phyloP scores from a whole-genome alignment of 805 yeast species.

The Hyphopichia homilentoma region DNA sequence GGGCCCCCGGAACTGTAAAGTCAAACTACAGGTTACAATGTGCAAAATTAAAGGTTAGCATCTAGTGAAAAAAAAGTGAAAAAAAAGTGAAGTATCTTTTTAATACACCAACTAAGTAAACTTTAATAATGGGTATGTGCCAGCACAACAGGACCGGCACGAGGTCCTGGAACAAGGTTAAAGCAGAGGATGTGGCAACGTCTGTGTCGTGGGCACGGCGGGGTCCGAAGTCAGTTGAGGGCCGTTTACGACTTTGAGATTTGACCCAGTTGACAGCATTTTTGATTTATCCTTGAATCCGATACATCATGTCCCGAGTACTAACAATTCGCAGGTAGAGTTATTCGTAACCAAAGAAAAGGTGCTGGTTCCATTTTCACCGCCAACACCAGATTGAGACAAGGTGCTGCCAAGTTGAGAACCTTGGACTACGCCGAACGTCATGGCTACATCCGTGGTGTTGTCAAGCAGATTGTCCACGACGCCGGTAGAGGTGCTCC shows the following conservation, averaged over 20 bases:
- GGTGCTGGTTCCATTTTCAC: constrained; percentile 99
- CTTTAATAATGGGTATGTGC: constrained; percentile 13
- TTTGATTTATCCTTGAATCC: too few relatives aligned
- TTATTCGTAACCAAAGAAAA: constrained; percentile 99
- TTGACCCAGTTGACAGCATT: too few relatives aligned
- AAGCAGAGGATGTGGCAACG: too few relatives aligned
- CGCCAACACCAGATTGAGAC: constrained; percentile 99
- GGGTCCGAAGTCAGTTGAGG: too few relatives aligned
- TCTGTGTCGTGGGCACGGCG: too few relatives aligned
- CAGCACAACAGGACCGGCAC: too few relatives aligned
- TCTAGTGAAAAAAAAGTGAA: neutral
- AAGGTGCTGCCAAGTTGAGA: constrained; percentile 99
- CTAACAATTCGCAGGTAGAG: constrained; percentile 69
- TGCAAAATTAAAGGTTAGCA: neutral
- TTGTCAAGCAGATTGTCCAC: constrained; percentile 97
- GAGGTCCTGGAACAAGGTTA: too few relatives aligned
- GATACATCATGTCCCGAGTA: too few relatives aligned
- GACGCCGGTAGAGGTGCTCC: constrained; percentile 99
- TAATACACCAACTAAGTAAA: constrained; percentile 8
- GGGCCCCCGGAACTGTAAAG: too few relatives aligned
- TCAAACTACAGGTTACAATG: too few relatives aligned
- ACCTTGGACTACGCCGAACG: constrained; percentile 98
- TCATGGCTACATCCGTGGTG: constrained; percentile 99
- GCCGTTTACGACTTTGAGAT: too few relatives aligned
- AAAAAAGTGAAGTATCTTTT: neutral